These are phyloP conservation scores for Fusarium devonianum DNA, from an alignment of 2,329 filamentous ascomycete genomes.

Conservation along the genomic window DNA sequence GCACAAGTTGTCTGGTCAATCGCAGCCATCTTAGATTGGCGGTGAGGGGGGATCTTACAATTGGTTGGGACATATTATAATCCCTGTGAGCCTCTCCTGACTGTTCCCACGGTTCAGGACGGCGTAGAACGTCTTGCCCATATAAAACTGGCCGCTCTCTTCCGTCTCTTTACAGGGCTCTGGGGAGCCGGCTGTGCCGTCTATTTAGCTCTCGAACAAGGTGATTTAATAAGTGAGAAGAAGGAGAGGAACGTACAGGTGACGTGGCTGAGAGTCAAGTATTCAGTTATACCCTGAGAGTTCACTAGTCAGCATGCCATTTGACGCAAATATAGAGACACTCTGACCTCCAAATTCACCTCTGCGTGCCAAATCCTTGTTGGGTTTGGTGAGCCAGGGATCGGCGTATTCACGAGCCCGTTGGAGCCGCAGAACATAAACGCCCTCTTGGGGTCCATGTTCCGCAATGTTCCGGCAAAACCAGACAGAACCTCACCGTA, in stretches of 20 bases:
- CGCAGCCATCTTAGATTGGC: background rate
- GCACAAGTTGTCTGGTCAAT: background rate
- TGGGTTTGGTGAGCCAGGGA: background rate
- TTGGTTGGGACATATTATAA: conserved; percentile 9
- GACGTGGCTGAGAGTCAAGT: background rate
- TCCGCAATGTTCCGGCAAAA: background rate
- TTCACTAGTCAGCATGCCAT: background rate
- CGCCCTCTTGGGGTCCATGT: background rate
- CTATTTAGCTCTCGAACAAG: background rate
- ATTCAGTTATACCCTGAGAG: background rate
- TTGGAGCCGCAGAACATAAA: conserved; percentile 3
- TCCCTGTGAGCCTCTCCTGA: background rate
- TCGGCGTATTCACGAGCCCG: background rate
- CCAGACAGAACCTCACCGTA: conserved; percentile 1
- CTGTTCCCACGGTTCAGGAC: background rate
- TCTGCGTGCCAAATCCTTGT: background rate
- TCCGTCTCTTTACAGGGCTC: background rate
- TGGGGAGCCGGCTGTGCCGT: background rate
- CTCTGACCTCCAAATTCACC: background rate
- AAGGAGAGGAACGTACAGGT: background rate
- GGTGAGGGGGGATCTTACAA: background rate
- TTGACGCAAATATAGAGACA: background rate
- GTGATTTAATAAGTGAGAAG: background rate
- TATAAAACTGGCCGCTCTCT: background rate
- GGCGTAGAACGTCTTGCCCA: conserved; percentile 4